Percentiles rank a stretch among this genome's conserved stretches.
phyloP scores from a whole-genome alignment of 2,329 filamentous ascomycete species.

The Neonectria neomacrospora region DNA sequence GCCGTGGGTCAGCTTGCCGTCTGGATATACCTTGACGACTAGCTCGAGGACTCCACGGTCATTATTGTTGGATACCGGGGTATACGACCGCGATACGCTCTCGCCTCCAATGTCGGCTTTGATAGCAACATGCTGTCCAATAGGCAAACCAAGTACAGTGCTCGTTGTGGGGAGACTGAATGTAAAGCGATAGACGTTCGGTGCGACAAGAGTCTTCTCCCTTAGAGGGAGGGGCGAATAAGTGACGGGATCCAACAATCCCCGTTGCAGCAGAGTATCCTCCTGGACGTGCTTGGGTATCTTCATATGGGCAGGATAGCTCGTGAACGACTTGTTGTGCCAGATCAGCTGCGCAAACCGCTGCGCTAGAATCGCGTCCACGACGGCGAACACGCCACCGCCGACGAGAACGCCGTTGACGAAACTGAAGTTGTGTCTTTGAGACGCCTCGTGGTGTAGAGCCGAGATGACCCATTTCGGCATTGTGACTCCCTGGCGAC shows the following conservation, averaged over 20 bases:
- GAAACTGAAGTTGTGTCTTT: no score
- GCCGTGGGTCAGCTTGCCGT: slow-evolving; percentile 60
- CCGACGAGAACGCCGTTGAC: no score
- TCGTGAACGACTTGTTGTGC: slow-evolving; percentile 30
- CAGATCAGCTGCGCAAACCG: no score
- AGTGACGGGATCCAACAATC: slow-evolving; percentile 61
- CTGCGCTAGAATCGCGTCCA: no score
- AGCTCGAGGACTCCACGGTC: slow-evolving; percentile 62
- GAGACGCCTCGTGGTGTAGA: no score
- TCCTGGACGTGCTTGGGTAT: slow-evolving; percentile 50
- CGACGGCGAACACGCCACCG: no score
- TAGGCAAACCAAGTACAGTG: slow-evolving; percentile 64
- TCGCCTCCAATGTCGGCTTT: slow-evolving; percentile 58
- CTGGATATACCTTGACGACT: slow-evolving; percentile 62
- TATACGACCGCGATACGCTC: slow-evolving; percentile 63
- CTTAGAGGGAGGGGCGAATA: slow-evolving; percentile 60
- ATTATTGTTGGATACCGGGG: slow-evolving; percentile 62
- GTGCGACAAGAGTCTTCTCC: slow-evolving; percentile 53
- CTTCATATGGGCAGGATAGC: slow-evolving; percentile 49
- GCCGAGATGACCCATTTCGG: no score
- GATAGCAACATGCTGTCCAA: slow-evolving; percentile 67
- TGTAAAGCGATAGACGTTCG: slow-evolving; percentile 58
- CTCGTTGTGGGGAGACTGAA: slow-evolving; percentile 59
- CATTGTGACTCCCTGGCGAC: no score
- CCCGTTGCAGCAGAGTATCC: slow-evolving; percentile 44